Evolutionary conservation across 441 rosid species (phyloP), one percentile per base, ranked within the genome.

Genomic region (Erodium moschatum): DNA sequence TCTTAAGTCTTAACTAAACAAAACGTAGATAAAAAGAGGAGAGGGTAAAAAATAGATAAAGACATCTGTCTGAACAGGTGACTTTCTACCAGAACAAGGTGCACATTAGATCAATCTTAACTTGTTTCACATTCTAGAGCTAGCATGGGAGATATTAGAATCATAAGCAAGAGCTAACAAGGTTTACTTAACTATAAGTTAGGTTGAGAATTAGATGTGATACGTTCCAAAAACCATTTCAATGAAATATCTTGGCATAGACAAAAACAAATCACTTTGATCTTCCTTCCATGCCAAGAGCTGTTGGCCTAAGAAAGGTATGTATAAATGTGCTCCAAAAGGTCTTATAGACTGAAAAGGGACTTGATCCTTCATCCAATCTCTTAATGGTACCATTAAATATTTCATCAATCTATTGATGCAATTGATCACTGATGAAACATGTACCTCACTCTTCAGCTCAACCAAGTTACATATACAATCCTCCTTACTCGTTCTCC

Each of bases 401-500:
- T 35, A 35, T 35, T 35, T 35, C 5, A 35, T 35, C 56, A 50
- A 50, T 50, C 56, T 15, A 50, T 15, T 50, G 19, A 50, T 50
- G 56, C 16, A 50, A 12, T 11, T 50, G 56, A 50, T 50, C 56
- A 50, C 56, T n/a, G 56, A 50, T n/a, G 90, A 92, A 29, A 74
- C 86, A 70, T 87, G 92, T 54, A 77, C 81, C 11, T 72, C 80
- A 35, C 81, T 83, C 79, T 84, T 80, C 29, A 90, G 74, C 72
- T 82, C 86, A 67, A 92, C 84, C 96, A 97, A 89, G 81, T 94
- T 90, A 74, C 96, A 89, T 3, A 96, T 96, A 4, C 94, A 87
- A 65, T 92, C 94, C 79, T 90, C 87, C 62, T 50, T 77, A 54
- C 87, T 90, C 44, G 86, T 89, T 71, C 79, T 79, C 27, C 74